These are phyloP conservation scores for Tolypocladium amazonense DNA, from an alignment of 2,329 filamentous ascomycete genomes.

Conservation along the genomic window DNA sequence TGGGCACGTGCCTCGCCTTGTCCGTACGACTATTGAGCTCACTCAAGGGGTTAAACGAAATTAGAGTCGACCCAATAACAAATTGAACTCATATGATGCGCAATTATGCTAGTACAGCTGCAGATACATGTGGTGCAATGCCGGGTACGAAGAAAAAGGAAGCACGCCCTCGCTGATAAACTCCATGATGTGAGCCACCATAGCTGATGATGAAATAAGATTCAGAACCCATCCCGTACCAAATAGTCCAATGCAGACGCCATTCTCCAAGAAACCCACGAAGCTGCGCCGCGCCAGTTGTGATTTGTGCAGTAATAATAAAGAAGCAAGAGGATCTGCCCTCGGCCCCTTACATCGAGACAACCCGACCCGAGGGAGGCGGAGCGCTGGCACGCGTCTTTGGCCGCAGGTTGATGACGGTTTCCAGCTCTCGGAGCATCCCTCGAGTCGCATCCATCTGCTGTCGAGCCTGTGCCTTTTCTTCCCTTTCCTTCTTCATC, in stretches of 20 bases:
- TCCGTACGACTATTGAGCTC: not conserved
- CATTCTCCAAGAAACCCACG: not conserved
- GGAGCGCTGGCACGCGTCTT: conserved; percentile 26
- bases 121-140: not conserved
- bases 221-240: not conserved
- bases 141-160: not conserved
- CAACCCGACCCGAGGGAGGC: conserved; percentile 21
- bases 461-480: conserved; percentile 60
- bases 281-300: conserved; percentile 2
- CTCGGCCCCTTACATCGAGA: conserved; percentile 28
- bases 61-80: not conserved
- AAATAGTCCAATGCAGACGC: not conserved
- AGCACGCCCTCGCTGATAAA: not conserved
- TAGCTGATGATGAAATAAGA: not conserved
- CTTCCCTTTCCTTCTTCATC: conserved; percentile 77
- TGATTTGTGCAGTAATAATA: not conserved
- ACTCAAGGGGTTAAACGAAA: not conserved
- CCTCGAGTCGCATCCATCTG: conserved; percentile 72
- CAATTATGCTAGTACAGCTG: not conserved
- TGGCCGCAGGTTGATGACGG: conserved; percentile 58
- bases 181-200: not conserved
- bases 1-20: not conserved
- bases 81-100: not conserved
- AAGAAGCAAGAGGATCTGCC: not conserved
- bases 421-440: conserved; percentile 90